Conservation (phyloP, 495 filamentous ascomycete species). For the Aspergillus kassunensis region DNA sequence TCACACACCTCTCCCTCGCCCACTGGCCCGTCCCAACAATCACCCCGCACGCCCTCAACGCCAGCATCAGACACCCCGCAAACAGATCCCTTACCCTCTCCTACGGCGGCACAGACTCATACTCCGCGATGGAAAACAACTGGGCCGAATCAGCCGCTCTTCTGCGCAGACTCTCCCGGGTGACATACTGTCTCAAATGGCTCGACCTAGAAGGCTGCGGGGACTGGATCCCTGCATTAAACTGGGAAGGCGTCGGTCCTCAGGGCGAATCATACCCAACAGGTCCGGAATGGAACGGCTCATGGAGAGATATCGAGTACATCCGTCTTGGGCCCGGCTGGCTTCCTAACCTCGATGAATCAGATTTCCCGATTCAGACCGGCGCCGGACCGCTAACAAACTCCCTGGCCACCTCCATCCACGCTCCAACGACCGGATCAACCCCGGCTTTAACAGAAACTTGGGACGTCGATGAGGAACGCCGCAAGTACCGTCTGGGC, state of each 20-base stretch:
- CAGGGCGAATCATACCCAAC: slow-evolving; percentile 24
- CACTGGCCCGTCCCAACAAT: slow-evolving; percentile 73
- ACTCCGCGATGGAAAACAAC: slow-evolving; percentile 63
- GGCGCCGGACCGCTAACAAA: not conserved
- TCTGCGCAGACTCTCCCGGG: slow-evolving; percentile 61
- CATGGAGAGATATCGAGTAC: slow-evolving; percentile 48
- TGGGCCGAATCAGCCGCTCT: slow-evolving; percentile 66
- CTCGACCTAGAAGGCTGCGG: slow-evolving; percentile 77
- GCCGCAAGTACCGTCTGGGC: slow-evolving; percentile 22
- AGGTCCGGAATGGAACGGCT: slow-evolving; percentile 48
- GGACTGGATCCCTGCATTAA: slow-evolving; percentile 65
- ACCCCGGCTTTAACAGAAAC: slow-evolving; percentile 3
- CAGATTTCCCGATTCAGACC: slow-evolving; percentile 6
- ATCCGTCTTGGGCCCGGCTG: slow-evolving; percentile 52
- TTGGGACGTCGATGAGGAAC: slow-evolving; percentile 34
- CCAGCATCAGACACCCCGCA: slow-evolving; percentile 32
- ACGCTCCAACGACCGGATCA: slow-evolving; percentile 9
- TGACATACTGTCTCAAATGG: slow-evolving; percentile 68
- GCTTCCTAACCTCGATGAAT: slow-evolving; percentile 22
- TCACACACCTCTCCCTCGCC: slow-evolving; percentile 76
- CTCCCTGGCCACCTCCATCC: slow-evolving; percentile 16
- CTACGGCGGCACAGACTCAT: slow-evolving; percentile 61
- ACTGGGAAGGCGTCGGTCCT: slow-evolving; percentile 34
- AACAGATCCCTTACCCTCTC: slow-evolving; percentile 46
- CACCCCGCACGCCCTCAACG: slow-evolving; percentile 55